phyloP scores from a whole-genome alignment of 2,329 filamentous ascomycete genomes.

The Teratosphaeria gauchensis region DNA sequence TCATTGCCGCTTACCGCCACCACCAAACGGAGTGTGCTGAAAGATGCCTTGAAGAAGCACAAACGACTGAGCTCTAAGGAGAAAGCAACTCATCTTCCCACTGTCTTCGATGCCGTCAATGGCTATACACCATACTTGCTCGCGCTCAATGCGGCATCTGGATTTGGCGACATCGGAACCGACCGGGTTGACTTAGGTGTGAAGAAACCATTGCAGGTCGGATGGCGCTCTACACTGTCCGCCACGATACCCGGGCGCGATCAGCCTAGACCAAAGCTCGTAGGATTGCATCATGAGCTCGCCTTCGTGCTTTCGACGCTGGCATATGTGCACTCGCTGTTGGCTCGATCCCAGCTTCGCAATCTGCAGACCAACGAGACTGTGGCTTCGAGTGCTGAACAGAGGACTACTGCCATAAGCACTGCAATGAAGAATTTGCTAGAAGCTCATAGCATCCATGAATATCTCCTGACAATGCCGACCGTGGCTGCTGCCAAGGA shows the following conservation, averaged over 20 bases:
- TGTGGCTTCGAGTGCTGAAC: slow-evolving; percentile 48
- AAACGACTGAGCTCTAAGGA: slow-evolving; percentile 70
- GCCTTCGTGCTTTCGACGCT: slow-evolving; percentile 69
- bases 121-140: slow-evolving; percentile 78
- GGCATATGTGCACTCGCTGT: slow-evolving; percentile 61
- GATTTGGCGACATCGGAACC: slow-evolving; percentile 34
- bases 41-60: slow-evolving; percentile 76
- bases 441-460: slow-evolving; percentile 68
- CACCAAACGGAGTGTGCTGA: slow-evolving; percentile 72
- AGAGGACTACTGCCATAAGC: slow-evolving; percentile 60
- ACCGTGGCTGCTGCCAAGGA: slow-evolving; percentile 42
- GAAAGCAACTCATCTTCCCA: slow-evolving; percentile 60
- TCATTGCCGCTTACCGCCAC: slow-evolving; percentile 76
- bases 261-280: slow-evolving; percentile 56
- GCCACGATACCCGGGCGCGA: slow-evolving; percentile 56
- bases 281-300: slow-evolving; percentile 72
- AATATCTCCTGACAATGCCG: slow-evolving; percentile 46
- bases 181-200: slow-evolving; percentile 61
- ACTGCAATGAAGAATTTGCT: slow-evolving; percentile 69
- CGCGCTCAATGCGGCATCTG: slow-evolving; percentile 62
- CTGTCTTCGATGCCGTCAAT: slow-evolving; percentile 59
- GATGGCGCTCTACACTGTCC: slow-evolving; percentile 76
- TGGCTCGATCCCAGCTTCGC: slow-evolving; percentile 63
- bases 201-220: slow-evolving; percentile 55
- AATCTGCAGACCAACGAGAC: slow-evolving; percentile 59